Conservation (phyloP, 495 filamentous ascomycete species). For the Hypoxylon perforatum region DNA sequence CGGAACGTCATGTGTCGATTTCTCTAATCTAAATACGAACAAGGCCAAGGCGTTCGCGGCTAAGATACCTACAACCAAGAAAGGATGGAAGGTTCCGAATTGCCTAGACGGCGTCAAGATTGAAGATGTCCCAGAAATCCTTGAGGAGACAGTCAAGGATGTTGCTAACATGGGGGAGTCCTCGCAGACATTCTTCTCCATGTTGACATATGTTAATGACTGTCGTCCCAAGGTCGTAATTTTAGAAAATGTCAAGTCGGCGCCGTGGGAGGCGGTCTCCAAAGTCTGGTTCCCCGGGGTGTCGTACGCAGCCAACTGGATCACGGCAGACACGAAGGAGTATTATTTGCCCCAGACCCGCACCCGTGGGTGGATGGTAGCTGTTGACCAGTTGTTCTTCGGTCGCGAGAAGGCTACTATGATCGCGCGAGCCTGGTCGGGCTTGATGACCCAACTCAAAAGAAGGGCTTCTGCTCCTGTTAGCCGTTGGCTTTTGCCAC, state of each 20-base stretch:
- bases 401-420: slow-evolving; percentile 5
- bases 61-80: background rate
- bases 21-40: slow-evolving; percentile 64
- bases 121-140: background rate
- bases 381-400: slow-evolving; percentile 60
- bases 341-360: slow-evolving; percentile 86
- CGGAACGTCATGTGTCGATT: slow-evolving; percentile 84
- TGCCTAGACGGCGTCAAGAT: background rate
- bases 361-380: slow-evolving; percentile 76
- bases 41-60: slow-evolving; percentile 45
- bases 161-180: slow-evolving; percentile 72
- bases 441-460: slow-evolving; percentile 58
- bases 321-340: slow-evolving; percentile 77
- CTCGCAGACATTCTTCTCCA: slow-evolving; percentile 72
- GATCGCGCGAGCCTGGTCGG: slow-evolving; percentile 33
- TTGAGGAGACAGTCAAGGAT: slow-evolving; percentile 29
- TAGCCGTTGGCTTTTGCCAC: slow-evolving; percentile 68
- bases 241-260: slow-evolving; percentile 76
- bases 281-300: slow-evolving; percentile 62
- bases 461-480: slow-evolving; percentile 72
- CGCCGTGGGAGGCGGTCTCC: slow-evolving; percentile 70
- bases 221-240: slow-evolving; percentile 73
- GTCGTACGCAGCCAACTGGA: slow-evolving; percentile 66
- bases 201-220: slow-evolving; percentile 66
- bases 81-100: too few relatives aligned